Evolutionary conservation across 495 filamentous ascomycete species (phyloP).

Genomic region (Parachaetomium inaequale): DNA sequence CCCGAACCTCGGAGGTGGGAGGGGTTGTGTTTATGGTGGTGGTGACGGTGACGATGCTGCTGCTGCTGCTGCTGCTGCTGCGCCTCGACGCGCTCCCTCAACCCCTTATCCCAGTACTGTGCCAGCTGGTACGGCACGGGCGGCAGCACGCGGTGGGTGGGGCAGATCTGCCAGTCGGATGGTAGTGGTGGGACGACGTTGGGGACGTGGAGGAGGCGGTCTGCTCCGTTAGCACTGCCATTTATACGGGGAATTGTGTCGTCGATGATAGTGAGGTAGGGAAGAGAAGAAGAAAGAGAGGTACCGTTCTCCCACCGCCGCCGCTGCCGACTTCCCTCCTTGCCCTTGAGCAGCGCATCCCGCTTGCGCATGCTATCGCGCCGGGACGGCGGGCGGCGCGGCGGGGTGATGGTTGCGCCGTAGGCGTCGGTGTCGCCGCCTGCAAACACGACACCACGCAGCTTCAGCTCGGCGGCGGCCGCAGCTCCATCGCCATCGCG

Average conservation of each 20-base stretch:
- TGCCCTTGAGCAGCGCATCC: constrained; percentile 82
- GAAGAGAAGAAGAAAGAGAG: neutral
- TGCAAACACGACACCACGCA: constrained; percentile 22
- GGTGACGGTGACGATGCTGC: neutral
- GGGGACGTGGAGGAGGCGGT: constrained; percentile 81
- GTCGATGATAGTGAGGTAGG: neutral
- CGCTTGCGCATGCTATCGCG: constrained; percentile 50
- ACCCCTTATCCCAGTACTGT: constrained; percentile 74
- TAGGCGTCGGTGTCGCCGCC: constrained; percentile 2
- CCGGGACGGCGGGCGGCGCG: constrained; percentile 35
- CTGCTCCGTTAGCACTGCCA: constrained; percentile 49
- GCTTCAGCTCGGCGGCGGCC: constrained; percentile 19
- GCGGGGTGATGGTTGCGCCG: constrained; percentile 28
- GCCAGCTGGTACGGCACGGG: constrained; percentile 85
- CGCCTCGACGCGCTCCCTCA: constrained; percentile 48
- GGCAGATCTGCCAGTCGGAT: constrained; percentile 73
- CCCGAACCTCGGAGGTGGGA: constrained; percentile 14
- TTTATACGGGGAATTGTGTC: neutral
- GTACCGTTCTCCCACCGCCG: constrained; percentile 94
- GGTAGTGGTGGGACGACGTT: constrained; percentile 77
- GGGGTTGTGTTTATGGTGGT: constrained; percentile 19
- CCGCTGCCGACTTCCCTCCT: constrained; percentile 82
- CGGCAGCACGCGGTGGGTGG: constrained; percentile 68
- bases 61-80: neutral
- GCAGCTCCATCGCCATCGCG: neutral